phyloP scores from a whole-genome alignment of 2,329 filamentous ascomycete genomes.

The Xylaria sp. region DNA sequence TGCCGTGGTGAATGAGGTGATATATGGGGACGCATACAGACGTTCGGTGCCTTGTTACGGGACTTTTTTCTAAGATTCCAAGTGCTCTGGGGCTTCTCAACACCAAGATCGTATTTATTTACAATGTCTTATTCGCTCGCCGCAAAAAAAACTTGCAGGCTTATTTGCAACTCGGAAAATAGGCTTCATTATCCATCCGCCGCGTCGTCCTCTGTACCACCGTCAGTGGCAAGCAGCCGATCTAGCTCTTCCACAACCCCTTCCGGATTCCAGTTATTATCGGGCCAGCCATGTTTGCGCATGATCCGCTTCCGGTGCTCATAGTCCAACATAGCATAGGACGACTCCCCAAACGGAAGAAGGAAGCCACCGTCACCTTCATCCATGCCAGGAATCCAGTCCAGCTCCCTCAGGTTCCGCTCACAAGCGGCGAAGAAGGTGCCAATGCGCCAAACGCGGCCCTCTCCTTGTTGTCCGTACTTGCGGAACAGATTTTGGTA shows the following conservation, averaged over 20 bases:
- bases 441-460: background rate
- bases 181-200: background rate
- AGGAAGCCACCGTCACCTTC: constrained; percentile 3
- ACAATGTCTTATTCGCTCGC: no score
- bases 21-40: no score
- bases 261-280: constrained; percentile 3
- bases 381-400: constrained; percentile 5
- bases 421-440: constrained; percentile 6
- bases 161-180: no score
- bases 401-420: constrained; percentile 4
- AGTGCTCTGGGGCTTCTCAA: no score
- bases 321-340: background rate
- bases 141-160: no score
- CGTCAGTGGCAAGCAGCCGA: background rate
- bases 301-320: constrained; percentile 8
- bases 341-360: background rate
- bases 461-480: constrained; percentile 1
- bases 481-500: background rate
- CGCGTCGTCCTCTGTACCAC: background rate
- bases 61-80: no score
- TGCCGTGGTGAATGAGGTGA: no score
- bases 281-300: constrained; percentile 12
- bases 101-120: no score
- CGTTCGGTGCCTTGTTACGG: no score
- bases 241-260: constrained; percentile 3